Evolutionary conservation across 2,329 filamentous ascomycete genomes (phyloP).

Genomic region (Aspergillus neotritici): DNA sequence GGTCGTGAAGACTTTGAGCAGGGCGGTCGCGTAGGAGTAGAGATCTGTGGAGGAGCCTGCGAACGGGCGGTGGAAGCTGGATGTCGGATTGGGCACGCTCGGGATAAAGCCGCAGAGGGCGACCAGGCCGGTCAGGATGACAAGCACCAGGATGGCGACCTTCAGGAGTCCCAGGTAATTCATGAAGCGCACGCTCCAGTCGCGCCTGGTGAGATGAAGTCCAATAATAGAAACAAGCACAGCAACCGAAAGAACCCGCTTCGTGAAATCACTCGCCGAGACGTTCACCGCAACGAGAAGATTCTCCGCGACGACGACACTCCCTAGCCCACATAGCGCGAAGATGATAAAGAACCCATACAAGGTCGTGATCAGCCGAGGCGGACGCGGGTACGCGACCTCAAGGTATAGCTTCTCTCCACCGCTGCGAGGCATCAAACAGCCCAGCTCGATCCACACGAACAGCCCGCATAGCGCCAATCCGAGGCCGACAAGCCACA

Average conservation of each 20-base stretch:
- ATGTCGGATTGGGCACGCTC: conserved; percentile 54
- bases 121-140: conserved; percentile 58
- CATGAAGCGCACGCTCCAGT: conserved; percentile 63
- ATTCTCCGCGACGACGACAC: conserved; percentile 65
- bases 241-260: conserved; percentile 60
- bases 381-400: conserved; percentile 57
- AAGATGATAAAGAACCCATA: conserved; percentile 59
- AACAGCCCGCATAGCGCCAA: conserved; percentile 56
- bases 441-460: conserved; percentile 60
- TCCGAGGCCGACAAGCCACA: conserved; percentile 59
- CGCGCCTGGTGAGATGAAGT: conserved; percentile 58
- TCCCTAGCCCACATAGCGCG: conserved; percentile 48
- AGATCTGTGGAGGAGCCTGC: conserved; percentile 54
- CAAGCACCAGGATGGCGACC: conserved; percentile 59
- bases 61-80: conserved; percentile 59
- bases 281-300: conserved; percentile 60
- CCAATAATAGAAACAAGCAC: conserved; percentile 61
- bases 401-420: conserved; percentile 65
- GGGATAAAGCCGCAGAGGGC: conserved; percentile 55
- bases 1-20: conserved; percentile 68
- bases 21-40: conserved; percentile 62
- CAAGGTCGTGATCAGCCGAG: conserved; percentile 56
- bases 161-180: conserved; percentile 63
- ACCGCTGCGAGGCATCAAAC: conserved; percentile 62
- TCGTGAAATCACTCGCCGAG: conserved; percentile 61